phyloP scores from a whole-genome alignment of 2,329 filamentous ascomycete genomes.

The Xylariaceae sp. region DNA sequence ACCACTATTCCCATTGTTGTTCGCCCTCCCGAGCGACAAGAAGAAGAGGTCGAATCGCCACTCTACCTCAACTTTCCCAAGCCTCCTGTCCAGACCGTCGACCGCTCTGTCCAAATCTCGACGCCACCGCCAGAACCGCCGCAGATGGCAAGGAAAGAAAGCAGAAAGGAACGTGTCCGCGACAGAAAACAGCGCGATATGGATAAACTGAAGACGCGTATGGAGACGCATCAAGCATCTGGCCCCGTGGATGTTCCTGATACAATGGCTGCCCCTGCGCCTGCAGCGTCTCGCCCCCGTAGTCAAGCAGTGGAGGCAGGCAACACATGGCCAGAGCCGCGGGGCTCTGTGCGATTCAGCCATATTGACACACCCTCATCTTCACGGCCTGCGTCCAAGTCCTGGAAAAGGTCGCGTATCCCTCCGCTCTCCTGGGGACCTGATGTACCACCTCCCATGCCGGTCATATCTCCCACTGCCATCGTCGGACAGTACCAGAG shows the following conservation, averaged over 20 bases:
- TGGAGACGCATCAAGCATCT: too few species aligned
- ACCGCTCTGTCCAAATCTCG: constrained; percentile 7
- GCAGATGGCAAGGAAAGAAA: constrained; percentile 3
- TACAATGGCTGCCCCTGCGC: too few species aligned
- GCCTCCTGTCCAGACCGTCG: constrained; percentile 4
- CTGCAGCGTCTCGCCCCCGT: constrained; percentile 1
- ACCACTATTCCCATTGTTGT: constrained; percentile 22
- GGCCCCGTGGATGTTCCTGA: too few species aligned
- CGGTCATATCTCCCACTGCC: constrained; percentile 3
- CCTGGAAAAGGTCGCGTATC: constrained; percentile 8
- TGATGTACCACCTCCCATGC: constrained; percentile 3
- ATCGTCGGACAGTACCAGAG: constrained; percentile 2
- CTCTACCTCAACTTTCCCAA: constrained; percentile 14
- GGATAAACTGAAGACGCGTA: constrained; percentile 8
- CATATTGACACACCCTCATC: too few species aligned
- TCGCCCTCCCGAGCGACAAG: constrained; percentile 9
- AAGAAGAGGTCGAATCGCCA: constrained; percentile 9
- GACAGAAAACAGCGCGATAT: constrained; percentile 18
- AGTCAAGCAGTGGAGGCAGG: constrained; percentile 1
- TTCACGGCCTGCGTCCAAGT: too few species aligned
- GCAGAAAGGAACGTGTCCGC: constrained; percentile 14
- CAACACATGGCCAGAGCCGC: too few species aligned
- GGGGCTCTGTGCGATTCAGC: too few species aligned
- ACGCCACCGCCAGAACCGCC: not conserved
- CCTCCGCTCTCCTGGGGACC: constrained; percentile 6